phyloP scores from a whole-genome alignment of 208 protist species.

The Trichomonas tenax region DNA sequence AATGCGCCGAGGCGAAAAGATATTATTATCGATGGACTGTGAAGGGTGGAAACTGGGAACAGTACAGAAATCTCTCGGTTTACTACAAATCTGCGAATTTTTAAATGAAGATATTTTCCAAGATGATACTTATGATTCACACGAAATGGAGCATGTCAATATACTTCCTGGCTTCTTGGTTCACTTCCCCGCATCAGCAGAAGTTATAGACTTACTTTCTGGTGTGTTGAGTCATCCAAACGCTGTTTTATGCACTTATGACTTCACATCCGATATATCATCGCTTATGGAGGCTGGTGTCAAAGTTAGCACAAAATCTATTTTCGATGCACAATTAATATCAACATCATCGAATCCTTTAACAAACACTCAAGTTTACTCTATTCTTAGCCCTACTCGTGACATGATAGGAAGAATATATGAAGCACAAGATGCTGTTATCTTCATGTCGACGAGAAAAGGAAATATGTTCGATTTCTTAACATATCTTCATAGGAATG shows the following conservation, averaged over 20 bases:
- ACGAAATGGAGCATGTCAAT: not conserved
- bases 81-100: not conserved
- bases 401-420: not conserved
- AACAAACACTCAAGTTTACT: not conserved
- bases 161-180: not conserved
- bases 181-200: not conserved
- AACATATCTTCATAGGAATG: not conserved
- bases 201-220: not conserved
- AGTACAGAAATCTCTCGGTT: not conserved
- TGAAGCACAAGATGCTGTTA: not conserved
- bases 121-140: too few species aligned
- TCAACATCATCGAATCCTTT: not conserved
- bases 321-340: not conserved
- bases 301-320: not conserved
- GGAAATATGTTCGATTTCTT: not conserved
- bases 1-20: not conserved
- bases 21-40: not conserved
- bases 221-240: not conserved
- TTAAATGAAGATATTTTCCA: not conserved
- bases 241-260: not conserved
- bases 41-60: not conserved
- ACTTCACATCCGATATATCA: not conserved
- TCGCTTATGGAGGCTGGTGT: not conserved
- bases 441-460: not conserved
- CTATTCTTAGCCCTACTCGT: not conserved